These are phyloP conservation scores for Cystobasidiopsis lactophilus DNA, from an alignment of 768 basidiomycete species.

Conservation along the genomic window DNA sequence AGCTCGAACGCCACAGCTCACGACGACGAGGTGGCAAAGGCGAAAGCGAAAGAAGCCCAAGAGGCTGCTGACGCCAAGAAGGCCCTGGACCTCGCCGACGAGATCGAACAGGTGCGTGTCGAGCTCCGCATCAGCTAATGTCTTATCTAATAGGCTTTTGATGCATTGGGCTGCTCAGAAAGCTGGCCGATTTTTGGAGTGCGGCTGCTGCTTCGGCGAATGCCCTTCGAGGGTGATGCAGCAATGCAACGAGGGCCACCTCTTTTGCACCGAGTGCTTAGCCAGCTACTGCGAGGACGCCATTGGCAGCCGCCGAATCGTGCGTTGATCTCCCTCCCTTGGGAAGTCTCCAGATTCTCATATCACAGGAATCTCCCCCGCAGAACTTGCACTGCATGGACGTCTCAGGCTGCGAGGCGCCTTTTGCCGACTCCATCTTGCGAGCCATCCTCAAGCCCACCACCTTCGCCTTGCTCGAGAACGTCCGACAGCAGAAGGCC, in stretches of 20 bases:
- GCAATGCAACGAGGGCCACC: slow-evolving; percentile 12
- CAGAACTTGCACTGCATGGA: slow-evolving; percentile 17
- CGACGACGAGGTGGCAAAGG: too few species aligned
- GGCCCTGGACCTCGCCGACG: too few species aligned
- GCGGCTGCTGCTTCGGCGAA: slow-evolving; percentile 19
- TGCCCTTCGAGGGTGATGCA: slow-evolving; percentile 6
- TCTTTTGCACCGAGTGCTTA: slow-evolving; percentile 18
- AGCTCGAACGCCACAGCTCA: too few species aligned
- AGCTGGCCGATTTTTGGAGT: slow-evolving; percentile 8
- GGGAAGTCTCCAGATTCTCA: not conserved
- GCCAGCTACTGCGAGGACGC: slow-evolving; percentile 9
- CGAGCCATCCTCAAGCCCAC: slow-evolving; percentile 6
- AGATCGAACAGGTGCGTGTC: too few species aligned
- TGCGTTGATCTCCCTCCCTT: not conserved
- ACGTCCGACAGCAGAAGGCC: slow-evolving; percentile 16
- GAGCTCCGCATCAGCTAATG: too few species aligned
- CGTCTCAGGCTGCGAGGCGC: slow-evolving; percentile 10
- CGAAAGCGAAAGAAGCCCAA: too few species aligned
- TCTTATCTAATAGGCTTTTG: not conserved
- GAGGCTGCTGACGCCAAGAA: too few species aligned
- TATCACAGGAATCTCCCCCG: not conserved
- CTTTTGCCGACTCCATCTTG: slow-evolving; percentile 10
- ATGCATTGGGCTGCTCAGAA: not conserved
- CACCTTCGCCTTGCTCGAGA: slow-evolving; percentile 11
- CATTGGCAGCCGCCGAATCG: slow-evolving; percentile 14